Evolutionary conservation across 129 eudicot genomes (phyloP).

Genomic region (Gnaphalium uliginosum): DNA sequence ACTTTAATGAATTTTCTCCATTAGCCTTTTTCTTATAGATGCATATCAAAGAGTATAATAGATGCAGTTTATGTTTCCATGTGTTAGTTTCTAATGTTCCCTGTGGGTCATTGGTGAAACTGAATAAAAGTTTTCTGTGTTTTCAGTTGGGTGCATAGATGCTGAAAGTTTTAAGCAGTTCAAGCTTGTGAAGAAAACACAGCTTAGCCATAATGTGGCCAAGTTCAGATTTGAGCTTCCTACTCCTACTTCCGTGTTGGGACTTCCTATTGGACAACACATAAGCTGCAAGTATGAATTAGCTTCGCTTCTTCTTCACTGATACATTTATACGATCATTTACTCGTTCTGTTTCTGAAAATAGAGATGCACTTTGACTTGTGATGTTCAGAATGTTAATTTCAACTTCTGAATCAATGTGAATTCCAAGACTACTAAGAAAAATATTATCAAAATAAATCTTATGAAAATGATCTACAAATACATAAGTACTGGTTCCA

Average conservation of each 20-base stretch:
- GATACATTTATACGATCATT: background rate
- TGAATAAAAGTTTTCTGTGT: slow-evolving; percentile 13
- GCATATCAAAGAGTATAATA: too few relatives aligned
- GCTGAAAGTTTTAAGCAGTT: slow-evolving; percentile 71
- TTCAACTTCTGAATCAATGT: background rate
- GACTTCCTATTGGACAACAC: slow-evolving; percentile 97
- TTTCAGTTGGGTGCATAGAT: slow-evolving; percentile 56
- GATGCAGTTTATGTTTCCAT: background rate
- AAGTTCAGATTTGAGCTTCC: slow-evolving; percentile 92
- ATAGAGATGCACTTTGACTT: background rate
- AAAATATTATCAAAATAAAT: background rate
- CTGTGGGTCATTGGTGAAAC: slow-evolving; percentile 5
- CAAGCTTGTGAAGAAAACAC: slow-evolving; percentile 85
- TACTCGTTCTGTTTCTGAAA: background rate
- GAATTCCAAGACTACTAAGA: background rate
- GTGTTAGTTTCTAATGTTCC: slow-evolving; percentile 6
- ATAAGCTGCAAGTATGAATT: slow-evolving; percentile 80
- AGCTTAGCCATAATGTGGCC: slow-evolving; percentile 94
- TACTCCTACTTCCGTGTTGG: slow-evolving; percentile 84
- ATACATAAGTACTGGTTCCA: background rate
- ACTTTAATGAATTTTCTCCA: background rate
- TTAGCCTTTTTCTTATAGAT: background rate
- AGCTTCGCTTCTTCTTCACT: background rate
- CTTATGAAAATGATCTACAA: background rate
- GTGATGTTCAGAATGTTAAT: background rate